Base-by-base conservation (phyloP, 2,329 filamentous ascomycete species). In the Parafenestella ontariensis region DNA sequence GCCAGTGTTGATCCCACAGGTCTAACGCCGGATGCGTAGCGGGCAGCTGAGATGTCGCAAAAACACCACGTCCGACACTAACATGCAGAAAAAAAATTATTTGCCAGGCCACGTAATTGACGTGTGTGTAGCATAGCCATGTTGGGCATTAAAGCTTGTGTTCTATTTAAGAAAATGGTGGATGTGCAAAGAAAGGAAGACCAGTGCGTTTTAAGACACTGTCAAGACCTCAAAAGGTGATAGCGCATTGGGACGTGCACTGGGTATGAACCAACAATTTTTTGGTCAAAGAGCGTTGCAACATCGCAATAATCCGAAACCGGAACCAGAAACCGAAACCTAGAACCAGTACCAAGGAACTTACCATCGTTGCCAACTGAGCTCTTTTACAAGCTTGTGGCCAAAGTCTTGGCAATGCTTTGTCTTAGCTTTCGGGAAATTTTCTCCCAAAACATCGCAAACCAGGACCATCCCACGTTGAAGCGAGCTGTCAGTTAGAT, bases 401-500 rank as follows among this genome's bases (percentile, higher is more conserved):
- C 10, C 36, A 21, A 23, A 5, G 2, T n/a, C 20, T 40, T 40
- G 37, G 37, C 37, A 24, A 40, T 20, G 37, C 37, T 40, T 39
- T 39, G 5, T 9, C 20, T 23, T 39, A 39, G 37, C 21, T 23
- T n/a, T 10, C 10, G 10, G 37, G 24, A 24, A 15, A 5, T 40
- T 23, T 23, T 40, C 17, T 4, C 37, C 37, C 31, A 13, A 34
- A 34, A 21, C 37, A 24, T 23, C 9, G 21, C 20, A 7, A 34
- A 28, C 46, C 40, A 41, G 52, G 46, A 21, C 20, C n/a, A 49
- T 54, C 52, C 52, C 26, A 36, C n/a, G 52, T 37, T 6, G 23
- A 24, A 24, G 37, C 36, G 31, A 55, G 52, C 52, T 50, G 52
- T 50, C 46, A 54, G 33, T 39, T n/a, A n/a, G 34, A 46, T 46